These are phyloP conservation scores for Hypoxylon perforatum DNA, from an alignment of 495 filamentous ascomycete species.

Conservation along the genomic window DNA sequence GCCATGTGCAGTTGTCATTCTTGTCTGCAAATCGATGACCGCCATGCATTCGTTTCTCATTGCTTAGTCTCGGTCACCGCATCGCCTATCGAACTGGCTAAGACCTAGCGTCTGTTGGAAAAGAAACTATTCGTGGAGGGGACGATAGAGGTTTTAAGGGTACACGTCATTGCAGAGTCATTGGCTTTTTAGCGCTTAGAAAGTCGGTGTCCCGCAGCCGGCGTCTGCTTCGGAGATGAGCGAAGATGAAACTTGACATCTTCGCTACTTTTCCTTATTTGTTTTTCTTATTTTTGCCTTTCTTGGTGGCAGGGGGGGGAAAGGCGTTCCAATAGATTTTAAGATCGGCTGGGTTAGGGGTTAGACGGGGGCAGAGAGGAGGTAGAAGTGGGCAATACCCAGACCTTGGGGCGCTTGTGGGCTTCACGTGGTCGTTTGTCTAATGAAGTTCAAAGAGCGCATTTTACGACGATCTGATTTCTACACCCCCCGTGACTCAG, in stretches of 20 bases:
- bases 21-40: conserved; percentile 26
- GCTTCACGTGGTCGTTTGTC: conserved; percentile 29
- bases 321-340: conserved; percentile 37
- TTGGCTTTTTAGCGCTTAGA: conserved; percentile 28
- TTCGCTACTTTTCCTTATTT: conserved; percentile 23
- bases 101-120: conserved; percentile 36
- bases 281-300: conserved; percentile 27
- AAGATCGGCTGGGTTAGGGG: conserved; percentile 43
- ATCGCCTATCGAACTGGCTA: conserved; percentile 41
- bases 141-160: conserved; percentile 13
- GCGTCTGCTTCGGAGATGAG: conserved; percentile 27
- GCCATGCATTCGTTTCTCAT: conserved; percentile 22
- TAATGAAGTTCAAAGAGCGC: conserved; percentile 42
- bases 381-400: conserved; percentile 47
- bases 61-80: conserved; percentile 27
- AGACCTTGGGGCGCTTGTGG: conserved; percentile 18
- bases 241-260: conserved; percentile 28
- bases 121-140: conserved; percentile 33
- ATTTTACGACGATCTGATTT: conserved; percentile 12
- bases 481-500: conserved; percentile 21
- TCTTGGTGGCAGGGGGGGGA: conserved; percentile 25
- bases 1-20: conserved; percentile 19
- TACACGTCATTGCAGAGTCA: conserved; percentile 44
- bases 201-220: conserved; percentile 44
- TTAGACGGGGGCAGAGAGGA: conserved; percentile 25